phyloP scores from a whole-genome alignment of 768 basidiomycete species.

The Tulasnella sp. region DNA sequence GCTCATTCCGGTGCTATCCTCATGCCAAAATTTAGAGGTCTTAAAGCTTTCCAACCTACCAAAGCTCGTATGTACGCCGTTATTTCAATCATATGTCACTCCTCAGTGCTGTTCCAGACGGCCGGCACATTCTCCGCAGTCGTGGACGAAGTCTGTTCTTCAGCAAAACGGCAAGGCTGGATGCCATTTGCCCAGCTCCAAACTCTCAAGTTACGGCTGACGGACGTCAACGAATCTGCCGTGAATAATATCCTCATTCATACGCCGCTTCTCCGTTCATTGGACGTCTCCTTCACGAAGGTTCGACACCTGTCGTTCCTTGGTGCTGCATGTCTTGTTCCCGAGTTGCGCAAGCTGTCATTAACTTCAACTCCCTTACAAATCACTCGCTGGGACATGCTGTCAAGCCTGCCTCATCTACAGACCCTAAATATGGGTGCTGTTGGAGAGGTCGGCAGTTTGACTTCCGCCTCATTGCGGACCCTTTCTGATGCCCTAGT shows the following conservation, averaged over 20 bases:
- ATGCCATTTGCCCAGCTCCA: slow-evolving; percentile 32
- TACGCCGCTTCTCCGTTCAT: slow-evolving; percentile 40
- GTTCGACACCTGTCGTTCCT: slow-evolving; percentile 30
- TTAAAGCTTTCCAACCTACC: slow-evolving; percentile 51
- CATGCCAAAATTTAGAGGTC: slow-evolving; percentile 35
- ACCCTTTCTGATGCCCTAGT: slow-evolving; percentile 34
- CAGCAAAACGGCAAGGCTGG: background rate
- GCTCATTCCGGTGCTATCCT: slow-evolving; percentile 34
- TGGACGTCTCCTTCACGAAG: slow-evolving; percentile 55
- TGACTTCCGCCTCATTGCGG: slow-evolving; percentile 40
- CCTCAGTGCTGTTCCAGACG: background rate
- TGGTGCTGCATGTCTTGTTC: slow-evolving; percentile 1
- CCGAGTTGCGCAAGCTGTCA: slow-evolving; percentile 41
- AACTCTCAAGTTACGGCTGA: slow-evolving; percentile 48
- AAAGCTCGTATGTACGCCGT: slow-evolving; percentile 39
- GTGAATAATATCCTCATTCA: slow-evolving; percentile 32
- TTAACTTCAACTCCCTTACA: slow-evolving; percentile 43
- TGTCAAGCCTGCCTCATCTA: slow-evolving; percentile 33
- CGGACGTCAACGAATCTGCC: slow-evolving; percentile 38
- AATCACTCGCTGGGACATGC: slow-evolving; percentile 31
- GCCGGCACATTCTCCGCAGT: slow-evolving; percentile 1
- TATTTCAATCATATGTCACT: background rate
- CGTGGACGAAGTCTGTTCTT: background rate
- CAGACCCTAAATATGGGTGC: slow-evolving; percentile 45
- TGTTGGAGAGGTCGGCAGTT: slow-evolving; percentile 36